Conservation (phyloP, 495 filamentous ascomycete genomes). For the Lophiostoma macrostomum region DNA sequence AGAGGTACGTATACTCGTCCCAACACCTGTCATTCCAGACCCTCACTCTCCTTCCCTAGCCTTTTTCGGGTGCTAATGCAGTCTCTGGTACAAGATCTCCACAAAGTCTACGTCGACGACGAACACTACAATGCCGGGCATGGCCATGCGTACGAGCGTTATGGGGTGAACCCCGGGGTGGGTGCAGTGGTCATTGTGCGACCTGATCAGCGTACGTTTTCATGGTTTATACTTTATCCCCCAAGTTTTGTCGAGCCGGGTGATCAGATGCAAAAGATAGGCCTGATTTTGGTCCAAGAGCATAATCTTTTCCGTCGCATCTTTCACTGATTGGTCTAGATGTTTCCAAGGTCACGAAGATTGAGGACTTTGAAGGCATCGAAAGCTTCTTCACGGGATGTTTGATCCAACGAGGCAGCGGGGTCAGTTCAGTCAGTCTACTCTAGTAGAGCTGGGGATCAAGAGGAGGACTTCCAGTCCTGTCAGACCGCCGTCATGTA, state of each 20-base stretch:
- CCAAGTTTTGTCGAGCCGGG: too few species aligned
- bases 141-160: constrained; percentile 60
- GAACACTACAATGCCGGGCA: constrained; percentile 62
- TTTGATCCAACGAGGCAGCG: constrained; percentile 3
- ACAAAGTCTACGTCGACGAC: constrained; percentile 66
- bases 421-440: too few species aligned
- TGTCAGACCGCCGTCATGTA: too few species aligned
- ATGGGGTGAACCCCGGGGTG: constrained; percentile 53
- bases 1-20: constrained; percentile 47
- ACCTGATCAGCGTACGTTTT: constrained; percentile 63
- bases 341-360: constrained; percentile 12
- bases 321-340: constrained; percentile 8
- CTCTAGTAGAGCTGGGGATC: too few species aligned
- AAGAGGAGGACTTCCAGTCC: too few species aligned
- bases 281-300: too few species aligned
- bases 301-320: background rate
- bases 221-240: too few species aligned
- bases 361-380: constrained; percentile 14
- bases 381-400: constrained; percentile 14
- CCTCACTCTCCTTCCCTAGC: background rate
- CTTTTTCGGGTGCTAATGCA: too few species aligned
- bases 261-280: too few species aligned
- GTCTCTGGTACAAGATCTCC: constrained; percentile 45
- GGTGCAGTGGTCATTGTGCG: constrained; percentile 61
- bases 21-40: too few species aligned